Evolutionary conservation across 2,329 filamentous ascomycete species (phyloP), one percentile per base, ranked within the genome.

Genomic region (Neonectria coccinea): DNA sequence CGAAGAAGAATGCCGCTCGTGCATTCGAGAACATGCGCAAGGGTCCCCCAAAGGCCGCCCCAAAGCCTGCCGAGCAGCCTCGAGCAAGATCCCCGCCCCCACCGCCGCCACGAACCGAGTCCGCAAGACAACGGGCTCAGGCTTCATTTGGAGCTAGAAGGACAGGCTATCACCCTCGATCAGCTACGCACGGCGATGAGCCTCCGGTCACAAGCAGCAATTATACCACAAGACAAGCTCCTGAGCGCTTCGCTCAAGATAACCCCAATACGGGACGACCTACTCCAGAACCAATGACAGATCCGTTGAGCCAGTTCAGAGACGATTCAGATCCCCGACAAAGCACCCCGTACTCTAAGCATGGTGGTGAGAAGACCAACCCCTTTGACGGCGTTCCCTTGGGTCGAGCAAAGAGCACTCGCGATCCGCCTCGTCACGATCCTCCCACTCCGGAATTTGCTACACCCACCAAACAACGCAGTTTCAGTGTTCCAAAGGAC

Each of bases 341-440:
- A 59, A 86, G 85, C 68, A 86, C 85, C 6, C 86, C 87, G 0
- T 90, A 89, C 71, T 80, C 82, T 45, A 83, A 80, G 1, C 81
- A 84, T 33, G 82, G 85, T 12, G 86, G 88, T 36, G 88, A 90
- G 74, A 89, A 85, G 76, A 84, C 86, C 5, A 84, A 88, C 50
- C 83, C 86, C 0, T 88, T 87, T 63, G 86, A 87, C 48, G 83
- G 81, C 2, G 76, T 74, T 7, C 72, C 79, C 10, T 61, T 84
- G n/a, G 77, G 78, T 52, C 79, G 84, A n/a, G 78, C 83, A 5
- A 81, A 79, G 65, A 86, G 83, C 74, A 80, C 80, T 18, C 80
- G 82, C 36, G 79, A 81, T 33, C 68, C 76, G 8, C 67, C 74
- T 14, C 77, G 76, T 16, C 74, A 62, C 39, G 70, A 74, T 22